Conservation (phyloP, 306 rosid species). For the Clitoria ternatea region DNA sequence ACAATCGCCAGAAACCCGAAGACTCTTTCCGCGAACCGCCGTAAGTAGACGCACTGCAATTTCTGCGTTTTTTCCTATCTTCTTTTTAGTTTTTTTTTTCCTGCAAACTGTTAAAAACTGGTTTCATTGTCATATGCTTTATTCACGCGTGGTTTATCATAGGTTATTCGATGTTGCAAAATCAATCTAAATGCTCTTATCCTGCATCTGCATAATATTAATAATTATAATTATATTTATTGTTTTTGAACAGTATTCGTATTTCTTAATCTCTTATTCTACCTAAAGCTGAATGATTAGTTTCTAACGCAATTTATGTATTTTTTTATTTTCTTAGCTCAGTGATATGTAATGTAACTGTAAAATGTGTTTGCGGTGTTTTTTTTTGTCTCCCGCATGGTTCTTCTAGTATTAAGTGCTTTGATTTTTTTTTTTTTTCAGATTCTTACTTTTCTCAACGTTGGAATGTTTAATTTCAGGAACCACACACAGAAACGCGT, state of each 20-base stretch:
- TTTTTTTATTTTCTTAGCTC: background rate
- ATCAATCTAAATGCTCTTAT: too few relatives aligned
- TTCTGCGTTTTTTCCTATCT: background rate
- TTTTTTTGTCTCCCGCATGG: background rate
- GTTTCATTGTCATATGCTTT: background rate
- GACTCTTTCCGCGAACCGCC: constrained; percentile 64
- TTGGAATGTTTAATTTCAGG: constrained; percentile 46
- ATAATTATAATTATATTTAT: background rate
- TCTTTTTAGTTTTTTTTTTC: too few relatives aligned
- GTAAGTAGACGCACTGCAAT: constrained; percentile 15
- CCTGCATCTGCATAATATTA: background rate
- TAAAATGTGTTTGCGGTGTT: background rate
- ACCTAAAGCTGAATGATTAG: background rate
- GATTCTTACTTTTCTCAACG: background rate
- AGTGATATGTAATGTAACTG: background rate
- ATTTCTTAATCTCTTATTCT: background rate
- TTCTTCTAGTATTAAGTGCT: background rate
- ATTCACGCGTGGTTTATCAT: background rate
- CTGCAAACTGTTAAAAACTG: background rate
- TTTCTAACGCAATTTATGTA: background rate
- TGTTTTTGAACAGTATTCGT: background rate
- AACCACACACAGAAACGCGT: constrained; percentile 94
- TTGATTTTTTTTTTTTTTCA: background rate
- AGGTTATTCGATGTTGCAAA: background rate
- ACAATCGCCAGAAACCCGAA: constrained; percentile 55